Percentiles rank a stretch among this genome's conserved stretches.
Evolutionary conservation across 2,329 filamentous ascomycete genomes (phyloP).

Genomic region (Dryadomyces sulphureus): DNA sequence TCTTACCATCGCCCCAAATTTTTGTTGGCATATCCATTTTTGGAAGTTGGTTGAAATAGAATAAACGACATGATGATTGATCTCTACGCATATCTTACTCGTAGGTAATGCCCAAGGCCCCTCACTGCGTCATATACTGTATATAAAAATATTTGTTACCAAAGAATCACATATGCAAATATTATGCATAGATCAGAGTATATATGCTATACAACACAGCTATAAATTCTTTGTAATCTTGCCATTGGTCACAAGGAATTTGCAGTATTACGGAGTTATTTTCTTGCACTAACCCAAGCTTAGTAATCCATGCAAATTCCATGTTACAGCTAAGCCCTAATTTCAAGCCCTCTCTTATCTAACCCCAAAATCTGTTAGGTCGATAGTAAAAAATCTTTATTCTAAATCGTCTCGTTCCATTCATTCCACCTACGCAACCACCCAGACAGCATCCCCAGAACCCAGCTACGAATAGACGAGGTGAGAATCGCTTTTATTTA

Average conservation of each 20-base stretch:
- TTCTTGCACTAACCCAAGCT: too few relatives aligned
- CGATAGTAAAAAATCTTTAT: conserved; percentile 2
- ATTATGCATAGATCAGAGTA: too few relatives aligned
- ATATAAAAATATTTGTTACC: too few relatives aligned
- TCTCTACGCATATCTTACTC: too few relatives aligned
- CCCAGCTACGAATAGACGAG: not conserved
- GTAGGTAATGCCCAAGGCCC: too few relatives aligned
- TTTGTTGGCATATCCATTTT: conserved; percentile 41
- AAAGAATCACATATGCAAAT: too few relatives aligned
- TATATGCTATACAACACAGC: too few relatives aligned
- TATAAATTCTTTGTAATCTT: too few relatives aligned
- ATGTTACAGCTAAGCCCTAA: conserved; percentile 1
- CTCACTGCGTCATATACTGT: too few relatives aligned
- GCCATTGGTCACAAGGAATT: not conserved
- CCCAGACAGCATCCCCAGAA: not conserved
- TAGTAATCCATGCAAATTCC: too few relatives aligned
- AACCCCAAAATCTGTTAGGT: not conserved
- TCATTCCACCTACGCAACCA: not conserved
- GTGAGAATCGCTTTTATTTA: not conserved
- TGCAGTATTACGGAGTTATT: not conserved
- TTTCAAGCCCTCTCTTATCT: not conserved
- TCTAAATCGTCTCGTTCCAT: not conserved
- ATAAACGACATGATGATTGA: too few relatives aligned
- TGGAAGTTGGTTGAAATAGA: not conserved
- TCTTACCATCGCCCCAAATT: conserved; percentile 39